Percentiles rank a stretch among this genome's conserved stretches.
Conservation (phyloP, 2,329 filamentous ascomycete genomes). For the Apiospora phragmitis region DNA sequence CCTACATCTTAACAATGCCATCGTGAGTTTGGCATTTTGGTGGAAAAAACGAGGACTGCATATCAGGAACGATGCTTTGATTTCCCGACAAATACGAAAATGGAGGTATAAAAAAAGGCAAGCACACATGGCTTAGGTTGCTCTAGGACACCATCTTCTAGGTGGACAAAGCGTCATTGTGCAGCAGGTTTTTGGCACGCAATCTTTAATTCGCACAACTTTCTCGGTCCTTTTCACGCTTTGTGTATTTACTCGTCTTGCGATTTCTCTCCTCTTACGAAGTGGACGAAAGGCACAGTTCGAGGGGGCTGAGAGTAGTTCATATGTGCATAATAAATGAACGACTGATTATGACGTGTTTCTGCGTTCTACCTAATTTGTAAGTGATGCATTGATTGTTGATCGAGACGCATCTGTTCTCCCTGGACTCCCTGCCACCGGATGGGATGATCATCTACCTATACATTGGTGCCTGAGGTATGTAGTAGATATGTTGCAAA, state of each 20-base stretch:
- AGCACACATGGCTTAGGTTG: constrained; percentile 5
- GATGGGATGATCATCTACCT: too few species aligned
- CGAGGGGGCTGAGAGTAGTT: constrained; percentile 11
- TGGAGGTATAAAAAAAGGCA: constrained; percentile 2
- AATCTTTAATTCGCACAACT: constrained; percentile 13
- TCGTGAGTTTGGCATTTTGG: constrained; percentile 9
- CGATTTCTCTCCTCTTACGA: neutral
- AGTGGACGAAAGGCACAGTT: neutral
- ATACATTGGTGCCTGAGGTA: too few species aligned
- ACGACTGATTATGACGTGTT: constrained; percentile 5
- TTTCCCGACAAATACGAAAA: constrained; percentile 10
- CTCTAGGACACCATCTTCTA: constrained; percentile 8
- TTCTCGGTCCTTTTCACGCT: constrained; percentile 12
- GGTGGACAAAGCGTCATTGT: constrained; percentile 9
- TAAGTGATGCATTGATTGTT: neutral
- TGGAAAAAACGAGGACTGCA: constrained; percentile 5
- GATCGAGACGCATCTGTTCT: neutral
- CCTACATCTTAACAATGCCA: constrained; percentile 8
- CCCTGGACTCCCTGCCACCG: too few species aligned
- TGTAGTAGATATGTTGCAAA: too few species aligned
- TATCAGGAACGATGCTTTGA: constrained; percentile 12
- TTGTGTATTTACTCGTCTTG: constrained; percentile 12
- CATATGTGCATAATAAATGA: constrained; percentile 10
- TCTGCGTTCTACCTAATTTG: neutral
- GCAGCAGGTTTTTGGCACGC: constrained; percentile 10